phyloP scores from a whole-genome alignment of 108 stramenopile genomes.

The Pseudonitzschia delicatissima region DNA sequence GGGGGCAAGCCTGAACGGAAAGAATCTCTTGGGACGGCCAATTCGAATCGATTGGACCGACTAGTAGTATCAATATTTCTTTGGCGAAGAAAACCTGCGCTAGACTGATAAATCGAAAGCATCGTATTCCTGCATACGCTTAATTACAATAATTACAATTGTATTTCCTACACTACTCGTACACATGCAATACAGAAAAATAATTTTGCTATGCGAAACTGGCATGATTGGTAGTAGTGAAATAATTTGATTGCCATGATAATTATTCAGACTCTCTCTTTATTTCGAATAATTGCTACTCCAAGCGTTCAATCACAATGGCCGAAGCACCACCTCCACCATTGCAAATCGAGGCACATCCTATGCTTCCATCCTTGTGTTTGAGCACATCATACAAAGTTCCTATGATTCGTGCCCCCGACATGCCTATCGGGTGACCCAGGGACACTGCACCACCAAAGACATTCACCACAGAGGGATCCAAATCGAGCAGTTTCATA shows the following conservation, averaged over 20 bases:
- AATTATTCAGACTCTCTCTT: background rate
- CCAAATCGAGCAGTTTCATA: constrained; percentile 78
- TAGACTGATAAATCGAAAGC: no score
- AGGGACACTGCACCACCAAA: constrained; percentile 94
- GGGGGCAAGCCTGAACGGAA: constrained; percentile 86
- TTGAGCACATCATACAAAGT: constrained; percentile 83
- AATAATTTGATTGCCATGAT: no score
- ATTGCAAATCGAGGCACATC: constrained; percentile 97
- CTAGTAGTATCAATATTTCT: no score
- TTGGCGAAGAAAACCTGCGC: no score
- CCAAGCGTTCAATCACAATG: constrained; percentile 89
- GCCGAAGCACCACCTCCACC: constrained; percentile 98
- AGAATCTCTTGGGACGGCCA: constrained; percentile 82
- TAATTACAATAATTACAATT: no score
- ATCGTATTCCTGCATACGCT: no score
- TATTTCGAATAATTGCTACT: no score
- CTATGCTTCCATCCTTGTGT: constrained; percentile 82
- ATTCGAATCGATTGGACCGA: constrained; percentile 92
- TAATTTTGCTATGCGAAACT: no score
- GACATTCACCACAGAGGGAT: constrained; percentile 81
- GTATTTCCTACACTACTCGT: no score
- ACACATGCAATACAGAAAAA: no score
- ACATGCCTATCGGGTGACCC: constrained; percentile 96
- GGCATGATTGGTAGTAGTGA: no score
- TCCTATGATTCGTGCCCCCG: constrained; percentile 92